Evolutionary conservation across 495 filamentous ascomycete genomes (phyloP).

Genomic region (Bryoglossum gracile): DNA sequence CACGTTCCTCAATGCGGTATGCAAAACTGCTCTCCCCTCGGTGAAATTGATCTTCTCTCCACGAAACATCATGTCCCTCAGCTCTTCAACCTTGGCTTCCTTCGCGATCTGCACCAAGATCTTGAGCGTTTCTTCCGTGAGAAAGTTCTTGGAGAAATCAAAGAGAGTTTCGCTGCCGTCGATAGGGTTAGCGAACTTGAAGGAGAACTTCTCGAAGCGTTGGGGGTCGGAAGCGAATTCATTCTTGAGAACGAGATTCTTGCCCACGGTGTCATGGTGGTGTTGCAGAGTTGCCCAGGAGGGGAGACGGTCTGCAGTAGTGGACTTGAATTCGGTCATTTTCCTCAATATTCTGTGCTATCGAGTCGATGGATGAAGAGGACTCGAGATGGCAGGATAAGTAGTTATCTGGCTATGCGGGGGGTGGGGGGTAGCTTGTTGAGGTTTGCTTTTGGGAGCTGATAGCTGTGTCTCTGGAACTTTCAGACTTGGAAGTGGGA

Average conservation of each 20-base stretch:
- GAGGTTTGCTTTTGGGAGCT: conserved; percentile 11
- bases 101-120: conserved; percentile 82
- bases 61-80: conserved; percentile 93
- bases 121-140: conserved; percentile 85
- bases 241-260: conserved; percentile 85
- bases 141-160: conserved; percentile 98
- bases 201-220: conserved; percentile 86
- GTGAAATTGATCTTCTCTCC: conserved; percentile 99
- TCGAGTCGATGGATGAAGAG: not conserved
- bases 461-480: conserved; percentile 15
- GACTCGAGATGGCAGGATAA: not conserved
- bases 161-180: conserved; percentile 83
- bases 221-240: conserved; percentile 81
- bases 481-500: not conserved
- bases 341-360: too few relatives aligned
- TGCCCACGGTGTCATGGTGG: conserved; percentile 76
- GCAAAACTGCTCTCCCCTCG: conserved; percentile 92
- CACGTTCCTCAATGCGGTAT: conserved; percentile 85
- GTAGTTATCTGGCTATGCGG: not conserved
- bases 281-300: conserved; percentile 85
- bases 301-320: conserved; percentile 67
- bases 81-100: conserved; percentile 83
- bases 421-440: conserved; percentile 3
- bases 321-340: conserved; percentile 46
- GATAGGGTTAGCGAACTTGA: conserved; percentile 70